phyloP scores from a whole-genome alignment of 1,139 yeast genomes.

The Debaryomyces singareniensis region DNA sequence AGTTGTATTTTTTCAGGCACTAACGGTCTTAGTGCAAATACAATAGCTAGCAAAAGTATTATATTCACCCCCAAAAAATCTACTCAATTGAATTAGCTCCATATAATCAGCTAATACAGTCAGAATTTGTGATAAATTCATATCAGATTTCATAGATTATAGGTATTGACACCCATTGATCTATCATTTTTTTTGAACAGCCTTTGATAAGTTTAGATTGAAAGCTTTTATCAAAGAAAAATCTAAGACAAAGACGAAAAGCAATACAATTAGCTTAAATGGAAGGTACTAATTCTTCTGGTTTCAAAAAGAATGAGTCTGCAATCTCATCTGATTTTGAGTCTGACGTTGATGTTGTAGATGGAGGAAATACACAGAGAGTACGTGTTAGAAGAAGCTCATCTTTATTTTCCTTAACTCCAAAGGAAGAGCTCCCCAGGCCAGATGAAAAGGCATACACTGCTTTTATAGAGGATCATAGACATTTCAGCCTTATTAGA shows the following conservation, averaged over 20 bases:
- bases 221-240: not conserved
- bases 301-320: slow-evolving; percentile 18
- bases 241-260: not conserved
- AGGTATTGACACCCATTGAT: not conserved
- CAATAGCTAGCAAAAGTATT: no score
- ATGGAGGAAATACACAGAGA: slow-evolving; percentile 11
- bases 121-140: no score
- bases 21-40: no score
- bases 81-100: no score
- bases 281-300: not conserved
- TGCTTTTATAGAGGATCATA: slow-evolving; percentile 70
- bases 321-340: slow-evolving; percentile 34
- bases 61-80: no score
- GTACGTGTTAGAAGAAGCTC: slow-evolving; percentile 38
- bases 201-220: not conserved
- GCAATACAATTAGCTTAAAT: not conserved
- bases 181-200: not conserved
- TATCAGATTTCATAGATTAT: no score
- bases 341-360: slow-evolving; percentile 24
- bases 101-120: no score
- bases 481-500: slow-evolving; percentile 72
- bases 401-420: slow-evolving; percentile 33
- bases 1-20: no score
- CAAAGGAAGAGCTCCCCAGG: slow-evolving; percentile 40
- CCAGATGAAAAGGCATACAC: slow-evolving; percentile 73